Base-by-base conservation (phyloP, 2,329 filamentous ascomycete species). In the Fusarium sp. region DNA sequence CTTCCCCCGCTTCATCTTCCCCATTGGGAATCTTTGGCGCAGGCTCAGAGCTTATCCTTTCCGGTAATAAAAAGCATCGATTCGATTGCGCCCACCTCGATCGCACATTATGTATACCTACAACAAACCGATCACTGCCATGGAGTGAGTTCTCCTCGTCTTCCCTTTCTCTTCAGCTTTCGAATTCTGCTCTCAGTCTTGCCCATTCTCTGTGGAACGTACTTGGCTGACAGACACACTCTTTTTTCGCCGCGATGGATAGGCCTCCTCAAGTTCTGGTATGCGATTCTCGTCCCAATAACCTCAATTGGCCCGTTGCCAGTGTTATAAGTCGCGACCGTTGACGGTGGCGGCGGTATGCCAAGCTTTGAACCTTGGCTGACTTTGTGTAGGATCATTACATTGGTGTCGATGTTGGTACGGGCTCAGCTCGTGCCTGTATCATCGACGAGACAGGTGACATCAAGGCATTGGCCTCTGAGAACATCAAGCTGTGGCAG, bases 321-420 rank as follows among this genome's bases (percentile, higher is more conserved):
- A 42, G 31, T 44, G 63, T 35, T 44, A 49, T 36, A 36, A 63
- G 44, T 51, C 38, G 55, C 56, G 40, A n/a, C 70, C 65, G 62
- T 69, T 61, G 38, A 46, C 33, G 44, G 49, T 57, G 67, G 58
- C 59, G 42, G 61, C 31, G 38, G 33, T 24, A 57, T n/a, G 12
- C 53, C 12, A 36, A 33, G 59, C 35, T 55, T 16, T 7, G 20
- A 69, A 31, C 36, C n/a, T 62, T 62, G 63, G 42, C 75, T 78
- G 51, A 78, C 55, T 64, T 60, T 42, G 24, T 33, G 2, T 69
- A 90, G 83, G 87, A 90, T 70, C 87, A 91, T 77, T 92, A 89
- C 79, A 89, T 98, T 79, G 96, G 96, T 70, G 94, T 99, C 77
- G 96, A 99, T 85, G 96, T 99, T 59, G 96, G 96, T 61, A 99